These are phyloP conservation scores for Pleodorina starrii DNA, from an alignment of 139 green algal species.

Conservation along the genomic window DNA sequence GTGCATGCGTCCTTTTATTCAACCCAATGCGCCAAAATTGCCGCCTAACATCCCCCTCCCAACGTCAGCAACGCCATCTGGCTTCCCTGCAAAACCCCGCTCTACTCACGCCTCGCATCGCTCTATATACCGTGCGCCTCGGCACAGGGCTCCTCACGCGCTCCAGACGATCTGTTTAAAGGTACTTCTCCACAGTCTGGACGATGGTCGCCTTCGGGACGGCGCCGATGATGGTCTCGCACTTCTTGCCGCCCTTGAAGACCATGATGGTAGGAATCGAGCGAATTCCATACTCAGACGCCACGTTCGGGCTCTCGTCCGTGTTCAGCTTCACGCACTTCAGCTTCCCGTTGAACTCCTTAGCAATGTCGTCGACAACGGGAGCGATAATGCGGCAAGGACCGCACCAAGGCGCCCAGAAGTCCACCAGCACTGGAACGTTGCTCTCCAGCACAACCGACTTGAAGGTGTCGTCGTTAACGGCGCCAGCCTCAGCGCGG, in stretches of 20 bases:
- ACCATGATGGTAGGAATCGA: constrained; percentile 98
- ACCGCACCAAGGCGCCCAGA: constrained; percentile 93
- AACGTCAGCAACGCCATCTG: not conserved
- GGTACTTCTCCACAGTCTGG: constrained; percentile 94
- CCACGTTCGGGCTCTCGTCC: constrained; percentile 93
- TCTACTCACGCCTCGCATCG: not conserved
- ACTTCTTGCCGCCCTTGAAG: constrained; percentile 96
- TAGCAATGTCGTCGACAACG: constrained; percentile 89
- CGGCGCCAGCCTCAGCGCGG: constrained; percentile 64
- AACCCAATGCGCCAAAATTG: not conserved
- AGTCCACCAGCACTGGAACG: constrained; percentile 97
- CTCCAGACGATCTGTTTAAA: constrained; percentile 57
- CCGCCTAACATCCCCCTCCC: not conserved
- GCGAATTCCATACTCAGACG: constrained; percentile 97
- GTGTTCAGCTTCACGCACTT: constrained; percentile 93
- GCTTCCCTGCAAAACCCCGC: not conserved
- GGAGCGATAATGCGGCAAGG: constrained; percentile 96
- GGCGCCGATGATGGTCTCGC: constrained; percentile 98
- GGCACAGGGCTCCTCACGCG: not conserved
- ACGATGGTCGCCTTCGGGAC: constrained; percentile 95
- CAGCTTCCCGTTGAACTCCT: constrained; percentile 86
- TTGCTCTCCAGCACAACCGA: constrained; percentile 85
- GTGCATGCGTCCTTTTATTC: not conserved
- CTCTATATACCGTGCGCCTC: not conserved
- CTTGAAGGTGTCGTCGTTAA: constrained; percentile 92